These are phyloP conservation scores for Aspergillus pseudoglaucus DNA, from an alignment of 2,329 filamentous ascomycete species.

Conservation along the genomic window DNA sequence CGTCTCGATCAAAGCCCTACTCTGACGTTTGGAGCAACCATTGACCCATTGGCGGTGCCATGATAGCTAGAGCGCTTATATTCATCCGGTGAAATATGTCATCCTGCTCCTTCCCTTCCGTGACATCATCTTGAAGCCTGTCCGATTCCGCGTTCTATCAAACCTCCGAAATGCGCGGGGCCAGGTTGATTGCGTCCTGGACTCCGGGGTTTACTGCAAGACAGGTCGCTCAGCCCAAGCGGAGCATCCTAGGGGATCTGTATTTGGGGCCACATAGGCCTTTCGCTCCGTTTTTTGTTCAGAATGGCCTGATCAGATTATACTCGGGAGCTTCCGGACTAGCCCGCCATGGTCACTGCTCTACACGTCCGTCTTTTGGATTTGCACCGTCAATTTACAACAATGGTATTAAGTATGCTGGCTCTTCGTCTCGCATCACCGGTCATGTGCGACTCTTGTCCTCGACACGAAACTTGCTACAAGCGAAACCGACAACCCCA, in stretches of 20 bases:
- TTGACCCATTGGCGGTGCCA: constrained; percentile 9
- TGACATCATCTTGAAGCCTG: constrained; percentile 20
- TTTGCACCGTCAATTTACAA: constrained; percentile 10
- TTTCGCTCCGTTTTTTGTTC: constrained; percentile 1
- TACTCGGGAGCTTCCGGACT: constrained; percentile 19
- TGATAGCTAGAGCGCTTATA: constrained; percentile 9
- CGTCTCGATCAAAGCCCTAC: constrained; percentile 1
- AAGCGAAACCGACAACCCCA: constrained; percentile 17
- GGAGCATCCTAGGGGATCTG: constrained; percentile 13
- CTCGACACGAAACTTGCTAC: constrained; percentile 19
- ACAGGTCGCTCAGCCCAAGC: constrained; percentile 16
- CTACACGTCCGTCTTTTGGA: constrained; percentile 10
- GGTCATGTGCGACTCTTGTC: constrained; percentile 22
- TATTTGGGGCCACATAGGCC: constrained; percentile 7
- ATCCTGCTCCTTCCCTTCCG: constrained; percentile 13
- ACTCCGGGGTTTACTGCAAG: constrained; percentile 23
- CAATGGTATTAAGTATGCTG: constrained; percentile 9
- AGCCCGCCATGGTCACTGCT: constrained; percentile 13
- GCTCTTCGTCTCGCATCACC: constrained; percentile 10
- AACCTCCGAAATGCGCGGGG: constrained; percentile 36
- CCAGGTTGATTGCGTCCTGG: constrained; percentile 32
- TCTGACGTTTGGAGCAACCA: not conserved
- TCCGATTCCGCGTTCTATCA: constrained; percentile 14
- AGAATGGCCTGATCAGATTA: constrained; percentile 11
- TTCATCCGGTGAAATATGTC: constrained; percentile 26